These are phyloP conservation scores for Diutina sp. DNA, from an alignment of 1,139 yeast genomes.

Conservation along the genomic window DNA sequence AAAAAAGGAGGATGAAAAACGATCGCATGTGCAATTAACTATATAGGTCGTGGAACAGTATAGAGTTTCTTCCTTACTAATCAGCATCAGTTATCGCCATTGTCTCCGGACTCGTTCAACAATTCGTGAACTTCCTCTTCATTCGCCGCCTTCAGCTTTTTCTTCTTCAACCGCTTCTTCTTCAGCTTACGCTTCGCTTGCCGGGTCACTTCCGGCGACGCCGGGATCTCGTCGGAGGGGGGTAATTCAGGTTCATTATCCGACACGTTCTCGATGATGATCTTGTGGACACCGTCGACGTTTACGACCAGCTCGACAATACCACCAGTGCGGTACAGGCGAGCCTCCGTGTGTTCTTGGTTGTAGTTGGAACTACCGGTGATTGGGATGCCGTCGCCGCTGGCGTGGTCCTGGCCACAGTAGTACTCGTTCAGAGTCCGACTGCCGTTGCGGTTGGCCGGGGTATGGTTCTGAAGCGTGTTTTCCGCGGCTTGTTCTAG, in stretches of 20 bases:
- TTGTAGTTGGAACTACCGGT: slow-evolving; percentile 4
- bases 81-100: not conserved
- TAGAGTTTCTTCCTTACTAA: too few species aligned
- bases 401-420: not conserved
- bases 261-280: slow-evolving; percentile 59
- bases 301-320: slow-evolving; percentile 77
- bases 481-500: not conserved
- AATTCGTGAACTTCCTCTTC: not conserved
- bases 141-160: not conserved
- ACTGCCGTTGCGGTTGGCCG: not conserved
- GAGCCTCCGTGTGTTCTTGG: slow-evolving; percentile 19
- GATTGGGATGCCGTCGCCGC: not conserved
- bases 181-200: not conserved
- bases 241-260: slow-evolving; percentile 16
- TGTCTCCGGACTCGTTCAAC: not conserved
- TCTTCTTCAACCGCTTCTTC: not conserved
- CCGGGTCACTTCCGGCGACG: not conserved
- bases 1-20: too few species aligned
- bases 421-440: not conserved
- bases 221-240: not conserved
- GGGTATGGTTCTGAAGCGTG: not conserved
- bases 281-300: slow-evolving; percentile 76
- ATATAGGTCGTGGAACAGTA: too few species aligned
- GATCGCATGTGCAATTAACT: too few species aligned
- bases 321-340: slow-evolving; percentile 48